Evolutionary conservation across 768 basidiomycete species (phyloP), one percentile per base, ranked within the genome.

Genomic region (Hebeloma cylindrosporum): DNA sequence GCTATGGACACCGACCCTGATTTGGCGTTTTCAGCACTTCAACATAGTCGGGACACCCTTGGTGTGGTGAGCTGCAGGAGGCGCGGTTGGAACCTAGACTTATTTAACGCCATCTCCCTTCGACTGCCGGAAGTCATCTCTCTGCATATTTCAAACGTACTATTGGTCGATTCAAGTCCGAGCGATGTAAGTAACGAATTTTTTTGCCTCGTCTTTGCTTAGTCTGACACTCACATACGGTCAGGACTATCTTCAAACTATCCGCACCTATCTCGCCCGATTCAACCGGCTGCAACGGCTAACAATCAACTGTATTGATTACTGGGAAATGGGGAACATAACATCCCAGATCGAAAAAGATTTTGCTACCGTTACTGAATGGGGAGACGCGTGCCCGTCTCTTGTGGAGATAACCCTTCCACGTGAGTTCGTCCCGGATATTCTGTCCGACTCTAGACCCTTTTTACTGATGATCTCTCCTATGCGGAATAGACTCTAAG

Each of bases 1-100:
- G 57, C 59, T 22, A 58, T 60, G 14, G 59, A 64, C 28, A 56
- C 58, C 14, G 45, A 61, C 10, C 62, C 61, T 5, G 59, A 62
- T 33, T 51, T 60, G 20, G 60, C 65, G 1, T 61, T 72, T 32
- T 43, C 47, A 7, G 59, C 63, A 2, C 63, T 73, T 10, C 61
- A 57, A 14, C 56, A 56, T 10, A 66, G 67, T 40, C 56, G 61
- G 16, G 56, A 59, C 7, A 65, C 60, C 1, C 60, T 71, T 18
- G 62, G 61, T 34, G 41, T 71, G 9, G 56, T 73, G 40, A 60
- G 62, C 42, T 70, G 69, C 45, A 59, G 64, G 13, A 52, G 68
- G 17, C 53, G 65, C 38, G 68, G 69, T 0, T 70, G 71, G 69
- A 73, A 73, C 45, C 44, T 66, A 28, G 71, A 70, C 41, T 46